Conservation (phyloP, 176 grass and related monocot genomes). For the Rhynchospora pubera region DNA sequence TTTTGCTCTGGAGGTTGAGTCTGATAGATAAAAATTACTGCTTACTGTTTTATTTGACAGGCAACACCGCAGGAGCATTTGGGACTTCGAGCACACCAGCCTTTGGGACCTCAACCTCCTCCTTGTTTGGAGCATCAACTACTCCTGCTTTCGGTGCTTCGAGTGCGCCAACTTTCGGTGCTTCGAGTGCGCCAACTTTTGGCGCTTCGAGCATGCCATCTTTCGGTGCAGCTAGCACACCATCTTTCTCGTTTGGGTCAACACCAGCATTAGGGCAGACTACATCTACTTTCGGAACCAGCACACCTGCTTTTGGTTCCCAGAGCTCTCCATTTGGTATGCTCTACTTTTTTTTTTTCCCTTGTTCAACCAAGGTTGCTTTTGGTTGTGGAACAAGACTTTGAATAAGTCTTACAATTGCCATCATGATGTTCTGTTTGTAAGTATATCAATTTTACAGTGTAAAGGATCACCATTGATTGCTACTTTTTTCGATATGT, state of each 20-base stretch:
- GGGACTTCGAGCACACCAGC: conserved; percentile 38
- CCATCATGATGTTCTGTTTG: conserved; percentile 11
- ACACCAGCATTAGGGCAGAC: conserved; percentile 62
- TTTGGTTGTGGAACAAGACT: not conserved
- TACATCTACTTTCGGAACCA: conserved; percentile 46
- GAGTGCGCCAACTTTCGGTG: conserved; percentile 49
- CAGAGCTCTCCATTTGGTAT: conserved; percentile 71
- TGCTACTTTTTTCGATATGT: not conserved
- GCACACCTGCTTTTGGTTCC: conserved; percentile 56
- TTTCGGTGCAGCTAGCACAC: conserved; percentile 50
- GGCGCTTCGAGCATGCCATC: conserved; percentile 45
- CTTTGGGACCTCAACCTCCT: conserved; percentile 44
- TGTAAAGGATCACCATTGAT: not conserved
- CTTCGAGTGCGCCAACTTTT: no score
- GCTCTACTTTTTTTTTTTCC: conserved; percentile 20
- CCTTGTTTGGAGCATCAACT: conserved; percentile 54
- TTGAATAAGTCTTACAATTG: conserved; percentile 3
- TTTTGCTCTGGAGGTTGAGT: conserved; percentile 17
- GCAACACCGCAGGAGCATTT: conserved; percentile 27
- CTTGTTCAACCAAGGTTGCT: not conserved
- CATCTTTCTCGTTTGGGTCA: conserved; percentile 76
- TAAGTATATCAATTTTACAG: not conserved
- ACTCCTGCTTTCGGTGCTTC: conserved; percentile 51
- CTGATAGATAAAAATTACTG: not conserved
- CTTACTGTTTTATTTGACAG: not conserved